Base-by-base conservation (phyloP, 176 grass and related monocot genomes). In the Oropetium thomaeum region DNA sequence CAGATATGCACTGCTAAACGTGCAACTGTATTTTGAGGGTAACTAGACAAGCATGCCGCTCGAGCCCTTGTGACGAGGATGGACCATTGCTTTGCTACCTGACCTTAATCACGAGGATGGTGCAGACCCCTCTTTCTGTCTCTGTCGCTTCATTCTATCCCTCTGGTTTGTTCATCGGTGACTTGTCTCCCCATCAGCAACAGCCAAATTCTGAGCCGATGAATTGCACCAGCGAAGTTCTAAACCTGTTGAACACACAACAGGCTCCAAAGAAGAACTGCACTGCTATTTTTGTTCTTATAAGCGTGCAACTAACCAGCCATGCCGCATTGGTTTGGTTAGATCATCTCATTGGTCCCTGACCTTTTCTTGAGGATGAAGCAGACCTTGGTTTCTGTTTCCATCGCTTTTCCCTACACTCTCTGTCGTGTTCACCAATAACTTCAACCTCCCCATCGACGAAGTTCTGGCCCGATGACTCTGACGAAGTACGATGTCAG, bases 381-480 rank as follows among this genome's bases (percentile, higher is more conserved):
- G 52, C 69, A 74, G 60, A 14, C 26, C 55, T 48, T 42, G 45
- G 31, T 7, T 64, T n/a, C 45, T 29, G 55, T 40, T 66, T 71
- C 17, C 19, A 45, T 67, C 49, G 65, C 38, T 69, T 91, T 61
- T 80, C 77, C 40, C 67, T 89, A 65, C 38, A 77, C 65, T 39
- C 57, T 82, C 49, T 55, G 55, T 74, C 79, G 41, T 55, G 52
- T 76, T 87, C 65, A 63, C 62, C 25, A 3, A 7, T 43, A 76
- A 26, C 77, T 73, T 77, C 55, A 44, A 53, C 47, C 54, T 89
- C 87, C 43, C 71, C 83, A 9, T 88, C 80, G 49, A 85, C 30
- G 67, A 91, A 93, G 76, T 97, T 97, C 81, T 97, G 94, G 71
- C 85, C 94, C 14, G 90, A 89, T 40, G 88, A 80, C 71, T 91